Base-by-base conservation (phyloP, 768 basidiomycete species). In the Tylopilus intermedius region DNA sequence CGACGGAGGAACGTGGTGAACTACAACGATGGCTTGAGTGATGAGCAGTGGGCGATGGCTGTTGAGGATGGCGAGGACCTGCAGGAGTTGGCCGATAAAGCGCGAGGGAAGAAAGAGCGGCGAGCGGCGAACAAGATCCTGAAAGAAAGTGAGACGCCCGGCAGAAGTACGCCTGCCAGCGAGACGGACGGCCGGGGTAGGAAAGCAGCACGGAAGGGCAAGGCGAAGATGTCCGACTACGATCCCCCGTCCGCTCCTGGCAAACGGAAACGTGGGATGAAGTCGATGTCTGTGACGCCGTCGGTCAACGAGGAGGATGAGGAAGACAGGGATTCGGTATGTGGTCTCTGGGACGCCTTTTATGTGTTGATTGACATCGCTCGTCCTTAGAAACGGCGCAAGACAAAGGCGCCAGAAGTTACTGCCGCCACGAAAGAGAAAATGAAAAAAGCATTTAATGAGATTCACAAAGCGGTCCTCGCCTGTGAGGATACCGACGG, bases 11-110 rank as follows among this genome's bases (percentile, higher is more conserved):
- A 84, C 53, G 78, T 87, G 41, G 91, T 98, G 56, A 86, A 83
- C 64, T 98, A 98, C 65, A 94, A 88, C 54, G 95, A 97, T 65
- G 94, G 94, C 14, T 76, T 98, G 51, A 87, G 84, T 48, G 95
- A 98, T 60, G 95, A 96, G 63, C 86, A 94, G 59, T 96, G 92
- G 88, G 82, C 91, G 30, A 79, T 88, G 79, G 87, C 88, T 47
- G 71, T 90, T 43, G 88, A 90, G 65, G 88, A 90, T 8, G 88
- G 88, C 24, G 87, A 90, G 66, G 89, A 90, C 62, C 63, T 90
- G 37, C 79, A 87, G 56, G 86, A 89, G 67, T 72, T 90, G 32
- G 75, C 80, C 8, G 88, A 89, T 56, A 79, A 77, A 55, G 71
- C 79, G 11, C 74, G 81, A 47, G 83, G 82, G 51, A 84, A 76